Evolutionary conservation across 345 rosid species (phyloP).

Genomic region (Lumnitzera littorea): DNA sequence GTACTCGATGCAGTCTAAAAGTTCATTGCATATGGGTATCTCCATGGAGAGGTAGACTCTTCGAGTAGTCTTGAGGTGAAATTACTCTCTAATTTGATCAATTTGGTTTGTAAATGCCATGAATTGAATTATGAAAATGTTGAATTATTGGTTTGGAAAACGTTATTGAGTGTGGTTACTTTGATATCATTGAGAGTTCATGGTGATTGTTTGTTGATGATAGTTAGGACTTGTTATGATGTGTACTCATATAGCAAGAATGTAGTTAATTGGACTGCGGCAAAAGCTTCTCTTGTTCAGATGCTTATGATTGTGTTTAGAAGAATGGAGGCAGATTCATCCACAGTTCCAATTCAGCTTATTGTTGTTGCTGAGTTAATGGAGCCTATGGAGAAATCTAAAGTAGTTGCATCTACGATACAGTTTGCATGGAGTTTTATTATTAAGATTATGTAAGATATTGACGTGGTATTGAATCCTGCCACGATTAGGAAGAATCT

Average conservation of each 20-base stretch:
- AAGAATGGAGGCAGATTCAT: constrained; percentile 98
- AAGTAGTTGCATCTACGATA: constrained; percentile 63
- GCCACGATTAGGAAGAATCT: constrained; percentile 44
- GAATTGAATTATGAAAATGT: constrained; percentile 75
- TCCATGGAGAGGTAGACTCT: constrained; percentile 97
- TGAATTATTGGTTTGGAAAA: constrained; percentile 65
- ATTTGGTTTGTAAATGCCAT: constrained; percentile 74
- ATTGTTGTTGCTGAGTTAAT: constrained; percentile 97
- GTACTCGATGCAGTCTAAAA: constrained; percentile 88
- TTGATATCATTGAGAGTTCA: constrained; percentile 81
- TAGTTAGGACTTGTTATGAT: constrained; percentile 92
- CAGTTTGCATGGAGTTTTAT: constrained; percentile 86
- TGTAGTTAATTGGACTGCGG: constrained; percentile 82
- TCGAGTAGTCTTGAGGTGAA: constrained; percentile 59
- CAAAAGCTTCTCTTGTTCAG: constrained; percentile 92
- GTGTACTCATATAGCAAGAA: constrained; percentile 87
- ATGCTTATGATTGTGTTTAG: constrained; percentile 94
- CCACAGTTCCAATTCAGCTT: constrained; percentile 89
- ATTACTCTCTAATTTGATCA: constrained; percentile 59
- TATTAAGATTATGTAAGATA: constrained; percentile 69
- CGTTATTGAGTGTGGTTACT: constrained; percentile 82
- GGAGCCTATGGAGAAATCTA: constrained; percentile 82
- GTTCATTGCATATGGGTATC: constrained; percentile 73
- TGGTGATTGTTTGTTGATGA: constrained; percentile 82
- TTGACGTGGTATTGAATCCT: constrained; percentile 58